These are phyloP conservation scores for Nephelium lappaceum DNA, from an alignment of 345 rosid species.

Conservation along the genomic window DNA sequence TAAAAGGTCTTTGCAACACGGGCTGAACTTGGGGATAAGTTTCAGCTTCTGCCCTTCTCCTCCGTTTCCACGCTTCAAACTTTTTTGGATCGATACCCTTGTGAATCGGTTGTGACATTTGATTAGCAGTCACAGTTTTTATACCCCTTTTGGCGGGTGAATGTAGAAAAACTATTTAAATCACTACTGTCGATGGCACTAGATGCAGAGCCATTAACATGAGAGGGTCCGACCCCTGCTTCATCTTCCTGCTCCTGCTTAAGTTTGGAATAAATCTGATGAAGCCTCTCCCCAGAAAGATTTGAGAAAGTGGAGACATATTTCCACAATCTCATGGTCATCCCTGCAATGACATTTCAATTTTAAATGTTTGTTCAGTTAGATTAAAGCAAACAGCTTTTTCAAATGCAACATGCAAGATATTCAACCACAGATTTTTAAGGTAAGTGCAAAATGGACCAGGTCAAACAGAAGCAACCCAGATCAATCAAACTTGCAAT, in stretches of 20 bases:
- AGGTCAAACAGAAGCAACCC: background rate
- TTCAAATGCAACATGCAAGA: background rate
- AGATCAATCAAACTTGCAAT: background rate
- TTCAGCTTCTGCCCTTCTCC: slow-evolving; percentile 71
- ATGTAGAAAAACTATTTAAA: slow-evolving; percentile 43
- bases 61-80: slow-evolving; percentile 90
- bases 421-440: background rate
- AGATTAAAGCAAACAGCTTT: background rate
- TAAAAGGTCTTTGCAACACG: slow-evolving; percentile 42
- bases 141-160: slow-evolving; percentile 51
- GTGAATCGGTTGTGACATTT: slow-evolving; percentile 50
- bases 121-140: slow-evolving; percentile 47
- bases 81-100: slow-evolving; percentile 71
- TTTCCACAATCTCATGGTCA: slow-evolving; percentile 87
- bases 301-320: slow-evolving; percentile 95
- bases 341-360: slow-evolving; percentile 53
- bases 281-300: slow-evolving; percentile 84
- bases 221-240: slow-evolving; percentile 73
- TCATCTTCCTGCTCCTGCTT: slow-evolving; percentile 79
- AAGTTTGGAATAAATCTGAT: slow-evolving; percentile 89
- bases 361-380: slow-evolving; percentile 3
- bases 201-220: slow-evolving; percentile 53
- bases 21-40: slow-evolving; percentile 45
- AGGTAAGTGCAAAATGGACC: background rate
- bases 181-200: slow-evolving; percentile 45